Evolutionary conservation across 2,329 filamentous ascomycete species (phyloP).

Genomic region (Parastagonospora nodorum): DNA sequence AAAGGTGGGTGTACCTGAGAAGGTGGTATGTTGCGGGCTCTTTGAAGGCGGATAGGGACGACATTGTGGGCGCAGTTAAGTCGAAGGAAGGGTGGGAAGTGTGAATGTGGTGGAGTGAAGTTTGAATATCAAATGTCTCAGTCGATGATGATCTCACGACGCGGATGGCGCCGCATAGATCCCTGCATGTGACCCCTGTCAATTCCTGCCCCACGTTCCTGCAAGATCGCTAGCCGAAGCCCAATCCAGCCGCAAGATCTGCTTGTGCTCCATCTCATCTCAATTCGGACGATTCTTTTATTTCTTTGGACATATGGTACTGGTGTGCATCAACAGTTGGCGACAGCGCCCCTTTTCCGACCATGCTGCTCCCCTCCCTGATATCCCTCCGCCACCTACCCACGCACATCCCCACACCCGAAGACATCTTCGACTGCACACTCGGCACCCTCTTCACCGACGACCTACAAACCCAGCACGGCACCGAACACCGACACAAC

Average conservation of each 20-base stretch:
- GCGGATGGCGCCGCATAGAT: neutral
- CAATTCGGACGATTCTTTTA: neutral
- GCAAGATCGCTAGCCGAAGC: no score
- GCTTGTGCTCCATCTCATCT: neutral
- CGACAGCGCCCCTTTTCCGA: neutral
- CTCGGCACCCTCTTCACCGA: constrained; percentile 71
- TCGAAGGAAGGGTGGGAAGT: no score
- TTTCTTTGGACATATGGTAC: no score
- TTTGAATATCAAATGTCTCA: constrained; percentile 4
- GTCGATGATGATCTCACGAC: constrained; percentile 30
- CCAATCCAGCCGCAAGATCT: neutral
- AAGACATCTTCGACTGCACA: constrained; percentile 65
- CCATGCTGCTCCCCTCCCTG: constrained; percentile 37
- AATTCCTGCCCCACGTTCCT: no score
- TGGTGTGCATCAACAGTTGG: neutral
- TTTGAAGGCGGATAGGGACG: constrained; percentile 58
- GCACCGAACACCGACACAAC: constrained; percentile 60
- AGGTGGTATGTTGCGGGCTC: constrained; percentile 77
- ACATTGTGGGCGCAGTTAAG: constrained; percentile 36
- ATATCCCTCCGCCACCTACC: constrained; percentile 34
- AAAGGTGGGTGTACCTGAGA: constrained; percentile 60
- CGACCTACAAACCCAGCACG: constrained; percentile 69
- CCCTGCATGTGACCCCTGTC: neutral
- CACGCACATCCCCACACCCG: constrained; percentile 48
- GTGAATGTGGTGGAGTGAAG: neutral